phyloP scores from a whole-genome alignment of 2,329 filamentous ascomycete species.

The Pleomassaria siparia region DNA sequence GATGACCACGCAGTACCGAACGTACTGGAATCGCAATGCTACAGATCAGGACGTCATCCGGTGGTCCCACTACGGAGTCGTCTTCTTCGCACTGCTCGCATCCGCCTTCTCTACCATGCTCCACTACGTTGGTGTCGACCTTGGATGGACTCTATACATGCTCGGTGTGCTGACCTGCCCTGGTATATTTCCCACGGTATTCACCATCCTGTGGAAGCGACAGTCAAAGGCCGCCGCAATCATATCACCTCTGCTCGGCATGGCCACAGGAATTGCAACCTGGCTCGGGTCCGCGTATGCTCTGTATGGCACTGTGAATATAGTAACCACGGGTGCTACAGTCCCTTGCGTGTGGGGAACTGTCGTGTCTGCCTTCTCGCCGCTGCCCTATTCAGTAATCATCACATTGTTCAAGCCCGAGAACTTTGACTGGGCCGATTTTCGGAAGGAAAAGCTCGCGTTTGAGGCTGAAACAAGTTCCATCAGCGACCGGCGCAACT shows the following conservation, averaged over 20 bases:
- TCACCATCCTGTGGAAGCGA: constrained; percentile 56
- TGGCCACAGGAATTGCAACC: constrained; percentile 54
- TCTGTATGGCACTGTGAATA: constrained; percentile 51
- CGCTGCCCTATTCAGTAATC: constrained; percentile 48
- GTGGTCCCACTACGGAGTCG: constrained; percentile 56
- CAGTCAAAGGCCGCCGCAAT: constrained; percentile 55
- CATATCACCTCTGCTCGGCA: constrained; percentile 52
- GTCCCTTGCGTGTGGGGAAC: constrained; percentile 58
- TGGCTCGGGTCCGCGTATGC: constrained; percentile 55
- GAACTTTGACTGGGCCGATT: constrained; percentile 46
- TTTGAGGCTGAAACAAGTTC: constrained; percentile 33
- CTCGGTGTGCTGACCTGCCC: constrained; percentile 56
- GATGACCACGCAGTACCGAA: constrained; percentile 40
- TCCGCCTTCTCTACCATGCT: constrained; percentile 56
- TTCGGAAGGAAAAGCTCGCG: constrained; percentile 46
- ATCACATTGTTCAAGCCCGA: constrained; percentile 51
- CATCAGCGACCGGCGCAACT: neutral
- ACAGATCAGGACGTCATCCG: constrained; percentile 54
- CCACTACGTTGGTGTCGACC: constrained; percentile 57
- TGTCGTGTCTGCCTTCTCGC: constrained; percentile 49
- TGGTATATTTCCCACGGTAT: constrained; percentile 56
- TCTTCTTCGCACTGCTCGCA: constrained; percentile 55
- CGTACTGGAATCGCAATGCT: constrained; percentile 51
- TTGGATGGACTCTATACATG: constrained; percentile 59
- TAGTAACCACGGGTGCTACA: constrained; percentile 52